Percentiles rank a stretch among this genome's conserved stretches.
phyloP scores from a whole-genome alignment of 2,329 filamentous ascomycete species.

The Aspergillus neotritici region DNA sequence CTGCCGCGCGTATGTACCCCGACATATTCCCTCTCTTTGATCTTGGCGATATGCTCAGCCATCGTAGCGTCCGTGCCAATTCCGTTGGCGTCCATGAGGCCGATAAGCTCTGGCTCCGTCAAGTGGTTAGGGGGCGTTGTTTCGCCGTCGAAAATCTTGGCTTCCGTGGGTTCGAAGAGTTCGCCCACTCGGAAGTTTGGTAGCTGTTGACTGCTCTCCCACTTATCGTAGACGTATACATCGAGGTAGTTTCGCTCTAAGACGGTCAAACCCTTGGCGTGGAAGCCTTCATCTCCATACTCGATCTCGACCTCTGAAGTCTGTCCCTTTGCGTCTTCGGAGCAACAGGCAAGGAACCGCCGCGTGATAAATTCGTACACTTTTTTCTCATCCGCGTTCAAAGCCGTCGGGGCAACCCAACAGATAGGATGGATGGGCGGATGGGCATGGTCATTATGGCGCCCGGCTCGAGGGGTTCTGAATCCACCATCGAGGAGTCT shows the following conservation, averaged over 20 bases:
- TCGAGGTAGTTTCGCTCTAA: slow-evolving; percentile 88
- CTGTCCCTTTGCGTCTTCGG: slow-evolving; percentile 83
- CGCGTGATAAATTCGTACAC: slow-evolving; percentile 91
- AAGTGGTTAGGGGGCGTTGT: slow-evolving; percentile 79
- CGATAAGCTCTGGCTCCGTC: slow-evolving; percentile 91
- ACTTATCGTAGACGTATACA: slow-evolving; percentile 93
- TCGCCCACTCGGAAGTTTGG: slow-evolving; percentile 76
- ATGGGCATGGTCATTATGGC: slow-evolving; percentile 93
- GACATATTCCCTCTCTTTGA: slow-evolving; percentile 85
- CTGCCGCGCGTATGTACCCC: slow-evolving; percentile 54
- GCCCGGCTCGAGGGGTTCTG: slow-evolving; percentile 71
- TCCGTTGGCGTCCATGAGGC: slow-evolving; percentile 95
- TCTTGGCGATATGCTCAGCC: slow-evolving; percentile 96
- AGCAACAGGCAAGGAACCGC: slow-evolving; percentile 91
- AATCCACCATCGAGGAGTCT: slow-evolving; percentile 69
- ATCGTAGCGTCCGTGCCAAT: slow-evolving; percentile 98
- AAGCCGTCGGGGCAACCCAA: slow-evolving; percentile 60
- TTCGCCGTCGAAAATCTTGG: slow-evolving; percentile 84
- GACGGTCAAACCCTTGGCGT: slow-evolving; percentile 76
- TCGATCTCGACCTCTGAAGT: slow-evolving; percentile 77
- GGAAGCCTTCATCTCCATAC: slow-evolving; percentile 79
- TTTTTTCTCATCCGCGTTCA: slow-evolving; percentile 62
- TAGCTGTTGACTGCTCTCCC: slow-evolving; percentile 79
- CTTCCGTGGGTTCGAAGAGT: slow-evolving; percentile 79
- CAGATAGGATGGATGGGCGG: slow-evolving; percentile 94